Percentiles rank a stretch among this genome's conserved stretches.
phyloP scores from a whole-genome alignment of 2,329 filamentous ascomycete genomes.

The Talaromyces rugulosus region DNA sequence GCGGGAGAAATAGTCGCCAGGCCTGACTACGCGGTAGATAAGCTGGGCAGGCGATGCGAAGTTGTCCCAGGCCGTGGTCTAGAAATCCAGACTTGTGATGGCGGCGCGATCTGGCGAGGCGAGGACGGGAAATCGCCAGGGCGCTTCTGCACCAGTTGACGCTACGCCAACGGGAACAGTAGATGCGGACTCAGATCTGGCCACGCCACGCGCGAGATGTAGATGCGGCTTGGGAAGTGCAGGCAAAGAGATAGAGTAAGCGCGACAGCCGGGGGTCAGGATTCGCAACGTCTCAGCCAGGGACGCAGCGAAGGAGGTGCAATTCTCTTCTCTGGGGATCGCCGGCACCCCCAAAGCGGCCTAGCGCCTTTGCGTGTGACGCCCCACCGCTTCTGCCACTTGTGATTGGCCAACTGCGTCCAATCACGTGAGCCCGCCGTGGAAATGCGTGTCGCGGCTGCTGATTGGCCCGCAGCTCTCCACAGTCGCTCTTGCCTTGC shows the following conservation, averaged over 20 bases:
- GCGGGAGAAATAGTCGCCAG: background rate
- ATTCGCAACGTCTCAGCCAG: constrained; percentile 4
- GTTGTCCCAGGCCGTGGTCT: background rate
- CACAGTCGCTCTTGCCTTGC: constrained; percentile 5
- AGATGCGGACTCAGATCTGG: constrained; percentile 1
- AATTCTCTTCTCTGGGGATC: constrained; percentile 10
- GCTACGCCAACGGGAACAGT: constrained; percentile 13
- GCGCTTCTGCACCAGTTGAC: constrained; percentile 14
- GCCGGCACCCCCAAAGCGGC: constrained; percentile 10
- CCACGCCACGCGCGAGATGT: constrained; percentile 2
- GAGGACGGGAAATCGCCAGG: constrained; percentile 12
- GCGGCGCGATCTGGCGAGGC: constrained; percentile 5
- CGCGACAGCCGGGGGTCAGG: constrained; percentile 5
- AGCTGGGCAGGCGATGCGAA: background rate
- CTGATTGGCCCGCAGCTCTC: constrained; percentile 10
- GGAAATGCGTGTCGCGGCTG: constrained; percentile 1
- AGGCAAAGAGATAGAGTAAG: background rate
- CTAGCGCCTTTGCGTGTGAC: constrained; percentile 11
- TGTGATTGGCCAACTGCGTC: background rate
- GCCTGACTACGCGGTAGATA: background rate
- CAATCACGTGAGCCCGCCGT: background rate
- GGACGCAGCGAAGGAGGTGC: constrained; percentile 13
- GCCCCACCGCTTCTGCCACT: background rate
- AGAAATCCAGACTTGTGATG: background rate
- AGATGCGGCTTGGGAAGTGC: background rate